These are phyloP conservation scores for Sordariomycetes sp. DNA, from an alignment of 2,329 filamentous ascomycete genomes.

Conservation along the genomic window DNA sequence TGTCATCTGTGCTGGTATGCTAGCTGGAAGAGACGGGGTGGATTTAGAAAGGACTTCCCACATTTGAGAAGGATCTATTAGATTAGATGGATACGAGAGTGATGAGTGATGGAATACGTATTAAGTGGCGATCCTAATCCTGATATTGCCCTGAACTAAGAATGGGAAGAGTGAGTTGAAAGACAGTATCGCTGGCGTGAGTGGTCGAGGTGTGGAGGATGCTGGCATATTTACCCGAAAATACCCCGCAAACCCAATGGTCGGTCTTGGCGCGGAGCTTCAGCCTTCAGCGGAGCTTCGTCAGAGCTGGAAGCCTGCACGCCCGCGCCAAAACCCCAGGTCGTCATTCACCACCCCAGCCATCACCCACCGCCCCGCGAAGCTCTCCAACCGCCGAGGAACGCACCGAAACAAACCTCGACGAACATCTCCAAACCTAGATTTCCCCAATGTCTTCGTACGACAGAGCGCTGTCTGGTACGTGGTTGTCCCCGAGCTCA, in stretches of 20 bases:
- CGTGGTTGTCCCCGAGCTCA: constrained; percentile 19
- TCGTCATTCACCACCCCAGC: not conserved
- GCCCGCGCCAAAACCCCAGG: constrained; percentile 5
- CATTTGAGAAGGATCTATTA: not conserved
- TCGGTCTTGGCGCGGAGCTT: constrained; percentile 1
- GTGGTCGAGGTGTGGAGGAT: not conserved
- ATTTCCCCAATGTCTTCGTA: constrained; percentile 65
- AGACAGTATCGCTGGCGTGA: not conserved
- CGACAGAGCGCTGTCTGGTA: constrained; percentile 97
- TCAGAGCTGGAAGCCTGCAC: constrained; percentile 16
- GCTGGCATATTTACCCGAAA: not conserved
- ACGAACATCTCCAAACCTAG: constrained; percentile 6
- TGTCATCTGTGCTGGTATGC: not conserved
- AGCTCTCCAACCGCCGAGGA: not conserved
- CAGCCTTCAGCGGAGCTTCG: constrained; percentile 11
- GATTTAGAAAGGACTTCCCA: not conserved
- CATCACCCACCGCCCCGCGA: constrained; percentile 2
- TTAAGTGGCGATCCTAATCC: no score
- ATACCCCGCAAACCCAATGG: not conserved
- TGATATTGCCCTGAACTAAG: not conserved
- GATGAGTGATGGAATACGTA: no score
- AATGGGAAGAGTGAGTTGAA: not conserved
- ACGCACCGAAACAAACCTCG: constrained; percentile 1
- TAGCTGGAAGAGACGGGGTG: not conserved
- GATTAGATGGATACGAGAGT: not conserved